phyloP scores from a whole-genome alignment of 75 land plant species.

The Azolla pinnata region DNA sequence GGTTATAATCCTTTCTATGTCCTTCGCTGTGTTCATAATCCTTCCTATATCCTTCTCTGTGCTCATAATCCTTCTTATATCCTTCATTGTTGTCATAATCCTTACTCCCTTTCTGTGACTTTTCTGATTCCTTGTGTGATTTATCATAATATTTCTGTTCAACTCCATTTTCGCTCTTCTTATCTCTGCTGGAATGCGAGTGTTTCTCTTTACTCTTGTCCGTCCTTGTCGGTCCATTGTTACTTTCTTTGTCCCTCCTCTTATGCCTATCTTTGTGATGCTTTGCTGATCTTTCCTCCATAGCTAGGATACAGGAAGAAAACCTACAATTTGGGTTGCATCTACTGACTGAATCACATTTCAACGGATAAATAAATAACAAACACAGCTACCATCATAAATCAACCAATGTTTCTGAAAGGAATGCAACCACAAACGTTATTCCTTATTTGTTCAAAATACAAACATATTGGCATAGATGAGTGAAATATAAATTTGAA shows the following conservation, averaged over 20 bases:
- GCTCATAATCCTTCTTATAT: not conserved
- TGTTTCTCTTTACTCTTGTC: conserved; percentile 4
- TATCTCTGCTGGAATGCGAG: not conserved
- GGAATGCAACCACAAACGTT: too few relatives aligned
- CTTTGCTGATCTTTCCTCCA: too few relatives aligned
- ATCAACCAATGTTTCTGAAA: too few relatives aligned
- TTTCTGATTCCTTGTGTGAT: not conserved
- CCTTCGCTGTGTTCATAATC: too few relatives aligned
- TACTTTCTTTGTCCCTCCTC: not conserved
- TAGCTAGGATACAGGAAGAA: too few relatives aligned
- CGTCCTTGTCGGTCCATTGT: not conserved
- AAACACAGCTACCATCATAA: too few relatives aligned
- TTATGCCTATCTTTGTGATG: not conserved
- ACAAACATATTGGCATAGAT: too few relatives aligned
- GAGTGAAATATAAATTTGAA: too few relatives aligned
- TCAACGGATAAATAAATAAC: too few relatives aligned
- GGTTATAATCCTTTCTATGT: not conserved
- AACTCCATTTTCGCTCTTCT: not conserved
- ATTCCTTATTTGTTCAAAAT: too few relatives aligned
- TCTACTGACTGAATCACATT: too few relatives aligned
- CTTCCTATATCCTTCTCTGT: not conserved
- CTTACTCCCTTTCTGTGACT: conserved; percentile 7
- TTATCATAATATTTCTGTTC: not conserved
- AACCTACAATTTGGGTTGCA: too few relatives aligned
- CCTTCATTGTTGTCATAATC: not conserved